Conservation (phyloP, 371 early-diverging fungal genomes). For the Rhizopus arrhizus region DNA sequence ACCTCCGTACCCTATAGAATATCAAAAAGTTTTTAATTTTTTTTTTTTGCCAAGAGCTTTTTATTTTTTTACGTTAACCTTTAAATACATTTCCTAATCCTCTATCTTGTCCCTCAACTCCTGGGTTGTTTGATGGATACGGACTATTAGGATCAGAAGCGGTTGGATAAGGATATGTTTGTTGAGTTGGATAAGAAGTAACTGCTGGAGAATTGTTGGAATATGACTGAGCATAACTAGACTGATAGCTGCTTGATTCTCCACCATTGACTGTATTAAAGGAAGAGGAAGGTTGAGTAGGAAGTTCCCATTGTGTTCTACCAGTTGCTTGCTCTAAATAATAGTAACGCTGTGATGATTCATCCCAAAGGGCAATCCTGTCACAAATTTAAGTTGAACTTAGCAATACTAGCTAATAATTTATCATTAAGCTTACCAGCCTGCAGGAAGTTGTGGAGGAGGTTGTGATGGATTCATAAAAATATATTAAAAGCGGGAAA, state of each 20-base stretch:
- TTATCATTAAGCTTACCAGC: slow-evolving; percentile 26
- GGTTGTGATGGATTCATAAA: slow-evolving; percentile 21
- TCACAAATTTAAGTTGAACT: background rate
- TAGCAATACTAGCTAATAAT: background rate
- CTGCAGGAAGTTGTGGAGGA: slow-evolving; percentile 28
- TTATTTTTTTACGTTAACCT: slow-evolving; percentile 5
- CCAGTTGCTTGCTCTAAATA: slow-evolving; percentile 41
- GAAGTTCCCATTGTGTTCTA: slow-evolving; percentile 46
- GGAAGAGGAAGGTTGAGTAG: slow-evolving; percentile 9
- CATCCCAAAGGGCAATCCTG: slow-evolving; percentile 47
- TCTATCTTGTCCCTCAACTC: slow-evolving; percentile 5
- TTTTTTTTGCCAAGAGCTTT: background rate
- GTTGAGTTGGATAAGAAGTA: slow-evolving; percentile 4
- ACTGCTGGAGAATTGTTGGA: slow-evolving; percentile 9
- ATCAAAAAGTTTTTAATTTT: background rate
- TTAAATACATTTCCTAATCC: slow-evolving; percentile 19
- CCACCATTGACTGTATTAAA: slow-evolving; percentile 8
- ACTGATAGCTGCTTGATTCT: slow-evolving; percentile 30
- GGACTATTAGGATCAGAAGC: background rate
- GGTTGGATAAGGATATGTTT: background rate
- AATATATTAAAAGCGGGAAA: slow-evolving; percentile 6
- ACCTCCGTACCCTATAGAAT: slow-evolving; percentile 20
- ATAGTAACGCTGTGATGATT: slow-evolving; percentile 39
- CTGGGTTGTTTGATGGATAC: background rate
- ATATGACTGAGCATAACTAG: slow-evolving; percentile 1